Evolutionary conservation across 1,284 basidiomycete genomes (phyloP).

Genomic region (Cryptococcus jaspeensis): DNA sequence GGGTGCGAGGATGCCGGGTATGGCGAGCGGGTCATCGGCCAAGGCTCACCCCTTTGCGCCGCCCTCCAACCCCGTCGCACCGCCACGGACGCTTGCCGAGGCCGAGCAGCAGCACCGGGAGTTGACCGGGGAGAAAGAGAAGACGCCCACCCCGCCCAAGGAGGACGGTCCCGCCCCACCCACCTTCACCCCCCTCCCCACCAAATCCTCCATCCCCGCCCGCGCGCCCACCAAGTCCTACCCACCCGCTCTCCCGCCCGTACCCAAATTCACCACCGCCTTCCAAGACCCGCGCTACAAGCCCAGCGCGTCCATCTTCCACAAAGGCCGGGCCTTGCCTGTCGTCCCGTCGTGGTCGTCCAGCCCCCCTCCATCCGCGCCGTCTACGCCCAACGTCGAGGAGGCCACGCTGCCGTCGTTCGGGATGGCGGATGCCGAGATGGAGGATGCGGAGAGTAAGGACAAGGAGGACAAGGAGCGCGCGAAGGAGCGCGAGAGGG

Average conservation of each 20-base stretch:
- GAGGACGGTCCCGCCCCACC: background rate
- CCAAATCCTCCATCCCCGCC: background rate
- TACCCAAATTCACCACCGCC: background rate
- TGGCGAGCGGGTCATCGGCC: no score
- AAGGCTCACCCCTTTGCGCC: no score
- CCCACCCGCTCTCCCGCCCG: no score
- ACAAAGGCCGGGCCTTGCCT: conserved; percentile 18
- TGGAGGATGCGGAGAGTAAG: background rate
- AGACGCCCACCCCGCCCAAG: no score
- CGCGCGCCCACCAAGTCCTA: background rate
- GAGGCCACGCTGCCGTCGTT: background rate
- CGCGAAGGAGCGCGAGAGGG: no score
- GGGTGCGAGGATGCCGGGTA: background rate
- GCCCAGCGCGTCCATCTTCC: conserved; percentile 8
- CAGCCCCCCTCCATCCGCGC: conserved; percentile 1
- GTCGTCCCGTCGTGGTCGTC: conserved; percentile 17
- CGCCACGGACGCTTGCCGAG: no score
- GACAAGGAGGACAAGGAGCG: background rate
- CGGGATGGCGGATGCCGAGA: background rate
- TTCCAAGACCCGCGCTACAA: conserved; percentile 16
- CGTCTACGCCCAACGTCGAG: background rate
- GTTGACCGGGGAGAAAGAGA: no score
- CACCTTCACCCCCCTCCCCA: no score
- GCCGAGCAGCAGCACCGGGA: no score
- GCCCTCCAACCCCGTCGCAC: background rate